Evolutionary conservation across 1,284 basidiomycete species (phyloP).

Genomic region (Thelephora terrestris): DNA sequence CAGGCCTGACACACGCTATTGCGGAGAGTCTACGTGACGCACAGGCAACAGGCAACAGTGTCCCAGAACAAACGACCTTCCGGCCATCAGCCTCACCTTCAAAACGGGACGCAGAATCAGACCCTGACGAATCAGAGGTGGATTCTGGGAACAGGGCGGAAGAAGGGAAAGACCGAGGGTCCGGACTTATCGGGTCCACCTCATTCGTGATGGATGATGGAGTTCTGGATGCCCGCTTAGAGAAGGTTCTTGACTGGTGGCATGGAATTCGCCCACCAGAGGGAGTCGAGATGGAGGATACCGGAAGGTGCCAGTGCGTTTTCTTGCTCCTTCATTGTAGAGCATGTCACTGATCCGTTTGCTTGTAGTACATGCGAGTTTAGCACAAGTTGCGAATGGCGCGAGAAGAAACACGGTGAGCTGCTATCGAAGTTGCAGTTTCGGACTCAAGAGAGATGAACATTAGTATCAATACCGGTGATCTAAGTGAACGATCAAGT

Average conservation of each 20-base stretch:
- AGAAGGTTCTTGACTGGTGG: constrained; percentile 64
- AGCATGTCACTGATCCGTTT: background rate
- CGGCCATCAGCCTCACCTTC: background rate
- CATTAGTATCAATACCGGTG: no score
- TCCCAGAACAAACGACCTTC: background rate
- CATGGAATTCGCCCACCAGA: constrained; percentile 50
- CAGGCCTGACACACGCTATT: constrained; percentile 14
- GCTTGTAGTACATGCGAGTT: constrained; percentile 68
- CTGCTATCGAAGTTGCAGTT: no score
- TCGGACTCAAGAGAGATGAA: no score
- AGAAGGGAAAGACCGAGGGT: background rate
- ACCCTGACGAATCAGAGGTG: background rate
- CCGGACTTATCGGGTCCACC: constrained; percentile 56
- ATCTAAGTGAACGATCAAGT: no score
- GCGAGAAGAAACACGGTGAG: constrained; percentile 54
- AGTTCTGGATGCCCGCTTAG: constrained; percentile 49
- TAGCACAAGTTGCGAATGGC: constrained; percentile 73
- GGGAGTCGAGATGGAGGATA: constrained; percentile 57
- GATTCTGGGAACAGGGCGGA: background rate
- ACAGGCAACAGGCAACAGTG: background rate
- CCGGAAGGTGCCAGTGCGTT: constrained; percentile 61
- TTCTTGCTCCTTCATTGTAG: constrained; percentile 2
- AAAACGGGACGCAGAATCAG: background rate
- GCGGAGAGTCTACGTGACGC: constrained; percentile 11
- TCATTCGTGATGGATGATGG: constrained; percentile 47